phyloP scores from a whole-genome alignment of 257 asterid genomes.

The Solanum phureja region DNA sequence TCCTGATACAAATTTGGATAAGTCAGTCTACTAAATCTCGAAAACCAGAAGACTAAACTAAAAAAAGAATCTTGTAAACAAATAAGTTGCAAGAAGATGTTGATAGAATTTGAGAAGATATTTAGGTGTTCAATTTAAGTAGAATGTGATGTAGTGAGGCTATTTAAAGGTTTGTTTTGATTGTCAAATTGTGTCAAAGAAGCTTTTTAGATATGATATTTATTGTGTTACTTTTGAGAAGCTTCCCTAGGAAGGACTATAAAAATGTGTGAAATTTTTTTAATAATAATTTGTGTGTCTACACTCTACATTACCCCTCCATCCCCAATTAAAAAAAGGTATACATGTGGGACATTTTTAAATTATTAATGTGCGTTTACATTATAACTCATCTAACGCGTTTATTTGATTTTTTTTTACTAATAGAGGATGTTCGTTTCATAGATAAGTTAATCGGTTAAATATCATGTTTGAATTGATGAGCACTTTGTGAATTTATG shows the following conservation, averaged over 20 bases:
- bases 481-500: too few relatives aligned
- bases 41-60: background rate
- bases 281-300: background rate
- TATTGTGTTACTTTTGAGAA: background rate
- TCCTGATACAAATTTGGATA: accelerated
- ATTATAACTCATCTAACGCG: background rate
- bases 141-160: background rate
- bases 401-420: background rate
- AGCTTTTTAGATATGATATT: constrained; percentile 19
- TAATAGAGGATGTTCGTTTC: too few relatives aligned
- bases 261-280: background rate
- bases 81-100: background rate
- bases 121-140: background rate
- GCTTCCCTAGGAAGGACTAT: background rate
- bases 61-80: too few relatives aligned
- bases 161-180: constrained; percentile 7
- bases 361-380: background rate
- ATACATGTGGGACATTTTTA: background rate
- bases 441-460: too few relatives aligned
- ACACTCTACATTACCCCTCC: background rate
- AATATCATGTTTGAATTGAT: background rate
- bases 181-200: constrained; percentile 12
- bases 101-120: background rate
- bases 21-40: background rate
- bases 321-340: background rate